Conservation (phyloP, 164 flowering plant genomes). For the Magnolia sinica region DNA sequence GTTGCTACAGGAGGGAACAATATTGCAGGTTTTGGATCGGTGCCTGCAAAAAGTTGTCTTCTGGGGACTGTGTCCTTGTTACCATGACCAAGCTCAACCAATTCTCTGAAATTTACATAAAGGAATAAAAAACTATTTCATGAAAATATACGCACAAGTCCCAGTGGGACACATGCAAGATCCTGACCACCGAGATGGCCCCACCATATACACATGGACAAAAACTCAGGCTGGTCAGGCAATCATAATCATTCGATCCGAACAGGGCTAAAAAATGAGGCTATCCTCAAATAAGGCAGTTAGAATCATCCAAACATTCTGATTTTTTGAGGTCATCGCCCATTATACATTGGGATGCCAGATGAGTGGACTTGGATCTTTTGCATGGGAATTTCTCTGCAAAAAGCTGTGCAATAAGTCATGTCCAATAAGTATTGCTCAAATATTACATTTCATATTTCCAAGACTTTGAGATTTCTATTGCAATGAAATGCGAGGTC, state of each 20-base stretch:
- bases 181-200: too few species aligned
- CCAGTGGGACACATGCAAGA: too few species aligned
- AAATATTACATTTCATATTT: background rate
- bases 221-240: background rate
- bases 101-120: slow-evolving; percentile 51
- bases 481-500: slow-evolving; percentile 1
- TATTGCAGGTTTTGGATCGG: slow-evolving; percentile 66
- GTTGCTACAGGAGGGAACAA: slow-evolving; percentile 73
- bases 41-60: slow-evolving; percentile 85
- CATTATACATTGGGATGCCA: background rate
- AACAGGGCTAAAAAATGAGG: background rate
- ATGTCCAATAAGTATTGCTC: background rate
- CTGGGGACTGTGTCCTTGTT: slow-evolving; percentile 72
- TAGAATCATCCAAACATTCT: background rate
- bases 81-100: slow-evolving; percentile 79
- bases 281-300: too few species aligned
- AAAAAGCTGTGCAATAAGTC: background rate
- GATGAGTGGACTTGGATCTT: background rate
- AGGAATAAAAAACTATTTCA: background rate
- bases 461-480: background rate
- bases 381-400: too few species aligned
- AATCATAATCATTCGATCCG: background rate
- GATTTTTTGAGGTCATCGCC: background rate
- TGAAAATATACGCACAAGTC: too few species aligned
- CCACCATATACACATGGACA: too few species aligned